A percentile compares a stretch with the other conserved stretches of the same genome.
phyloP scores from a whole-genome alignment of 768 basidiomycete species.

The Gyrodon lividus region DNA sequence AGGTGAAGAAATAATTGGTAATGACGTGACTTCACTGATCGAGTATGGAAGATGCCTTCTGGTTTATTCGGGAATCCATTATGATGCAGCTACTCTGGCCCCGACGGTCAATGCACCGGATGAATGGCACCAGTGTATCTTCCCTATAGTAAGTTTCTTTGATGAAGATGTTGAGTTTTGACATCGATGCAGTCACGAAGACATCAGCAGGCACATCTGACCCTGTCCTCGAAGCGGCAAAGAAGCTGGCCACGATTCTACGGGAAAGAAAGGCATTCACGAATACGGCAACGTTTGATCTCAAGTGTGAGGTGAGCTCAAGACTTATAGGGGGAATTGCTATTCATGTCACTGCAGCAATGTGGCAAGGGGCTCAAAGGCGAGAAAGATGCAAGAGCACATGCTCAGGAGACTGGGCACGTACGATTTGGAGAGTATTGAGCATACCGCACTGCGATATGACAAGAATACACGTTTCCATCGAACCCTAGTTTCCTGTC shows the following conservation, averaged over 20 bases:
- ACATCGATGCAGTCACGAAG: constrained; percentile 25
- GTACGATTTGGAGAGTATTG: constrained; percentile 80
- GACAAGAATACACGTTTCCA: neutral
- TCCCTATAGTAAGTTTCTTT: constrained; percentile 51
- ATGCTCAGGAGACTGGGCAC: constrained; percentile 88
- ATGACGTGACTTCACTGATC: constrained; percentile 1
- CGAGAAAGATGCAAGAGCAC: constrained; percentile 88
- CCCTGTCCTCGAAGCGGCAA: constrained; percentile 59
- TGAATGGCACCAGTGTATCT: constrained; percentile 90
- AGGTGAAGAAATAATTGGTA: constrained; percentile 15
- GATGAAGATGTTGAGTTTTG: constrained; percentile 9
- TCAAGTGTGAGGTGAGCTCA: constrained; percentile 76
- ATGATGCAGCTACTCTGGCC: constrained; percentile 85
- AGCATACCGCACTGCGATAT: constrained; percentile 12
- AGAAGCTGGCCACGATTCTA: constrained; percentile 69
- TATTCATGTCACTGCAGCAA: constrained; percentile 41
- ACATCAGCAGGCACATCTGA: constrained; percentile 43
- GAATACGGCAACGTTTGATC: constrained; percentile 87
- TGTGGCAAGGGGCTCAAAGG: constrained; percentile 88
- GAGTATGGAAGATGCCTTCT: constrained; percentile 54
- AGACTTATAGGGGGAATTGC: constrained; percentile 3
- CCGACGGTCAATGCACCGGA: constrained; percentile 71
- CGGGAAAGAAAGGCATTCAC: constrained; percentile 82
- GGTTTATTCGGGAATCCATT: constrained; percentile 97
- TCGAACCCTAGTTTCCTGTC: constrained; percentile 9